Conservation (phyloP, 768 basidiomycete genomes). For the Tricholomella constricta region DNA sequence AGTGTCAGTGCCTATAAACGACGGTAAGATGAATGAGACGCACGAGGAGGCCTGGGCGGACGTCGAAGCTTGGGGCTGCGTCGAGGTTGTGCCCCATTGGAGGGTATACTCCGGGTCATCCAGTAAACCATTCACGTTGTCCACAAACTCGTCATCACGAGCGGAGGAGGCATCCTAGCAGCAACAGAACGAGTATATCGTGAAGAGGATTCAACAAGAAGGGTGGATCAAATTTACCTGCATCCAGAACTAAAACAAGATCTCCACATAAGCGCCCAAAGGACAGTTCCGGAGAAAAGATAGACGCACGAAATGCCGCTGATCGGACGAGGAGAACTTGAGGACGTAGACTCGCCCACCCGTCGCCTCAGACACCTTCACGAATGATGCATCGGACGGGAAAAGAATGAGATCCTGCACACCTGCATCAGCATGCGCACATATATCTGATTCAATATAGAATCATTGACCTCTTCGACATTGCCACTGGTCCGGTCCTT, state of each 20-base stretch:
- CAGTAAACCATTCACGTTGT: slow-evolving; percentile 71
- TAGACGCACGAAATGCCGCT: slow-evolving; percentile 82
- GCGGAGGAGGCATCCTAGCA: slow-evolving; percentile 65
- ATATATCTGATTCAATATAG: background rate
- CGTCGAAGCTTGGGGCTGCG: slow-evolving; percentile 45
- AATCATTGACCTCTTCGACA: slow-evolving; percentile 57
- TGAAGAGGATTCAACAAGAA: background rate
- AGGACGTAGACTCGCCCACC: slow-evolving; percentile 81
- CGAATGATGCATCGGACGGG: slow-evolving; percentile 82
- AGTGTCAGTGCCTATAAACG: background rate
- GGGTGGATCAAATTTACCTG: slow-evolving; percentile 51
- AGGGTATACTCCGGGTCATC: slow-evolving; percentile 64
- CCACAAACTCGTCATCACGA: slow-evolving; percentile 72
- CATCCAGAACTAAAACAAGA: slow-evolving; percentile 79
- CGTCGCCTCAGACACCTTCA: slow-evolving; percentile 65
- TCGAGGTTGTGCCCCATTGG: slow-evolving; percentile 51
- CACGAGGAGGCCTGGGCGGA: slow-evolving; percentile 42
- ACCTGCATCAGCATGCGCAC: background rate
- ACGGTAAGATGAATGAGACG: slow-evolving; percentile 11
- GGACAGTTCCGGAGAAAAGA: background rate
- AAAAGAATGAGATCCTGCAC: slow-evolving; percentile 83
- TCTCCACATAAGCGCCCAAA: background rate
- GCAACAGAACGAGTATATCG: background rate
- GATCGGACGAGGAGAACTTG: slow-evolving; percentile 89
- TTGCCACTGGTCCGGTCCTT: slow-evolving; percentile 65